Percentiles rank a stretch among this genome's conserved stretches.
Evolutionary conservation across 2,329 filamentous ascomycete species (phyloP).

Genomic region (Epichloe uncinata): DNA sequence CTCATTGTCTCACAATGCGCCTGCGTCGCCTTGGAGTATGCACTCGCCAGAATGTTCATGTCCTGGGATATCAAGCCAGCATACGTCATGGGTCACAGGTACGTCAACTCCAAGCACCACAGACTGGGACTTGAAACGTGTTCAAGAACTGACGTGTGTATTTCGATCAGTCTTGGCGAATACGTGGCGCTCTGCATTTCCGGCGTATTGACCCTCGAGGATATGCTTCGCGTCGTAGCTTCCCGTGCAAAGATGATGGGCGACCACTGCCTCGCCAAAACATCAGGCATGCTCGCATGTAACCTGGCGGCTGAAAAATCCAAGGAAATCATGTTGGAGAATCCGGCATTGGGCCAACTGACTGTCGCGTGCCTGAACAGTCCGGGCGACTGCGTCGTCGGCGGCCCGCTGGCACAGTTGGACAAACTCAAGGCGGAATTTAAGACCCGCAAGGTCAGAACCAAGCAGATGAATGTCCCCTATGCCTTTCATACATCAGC

Average conservation of each 20-base stretch:
- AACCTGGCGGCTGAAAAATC: conserved; percentile 17
- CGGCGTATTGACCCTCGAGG: conserved; percentile 58
- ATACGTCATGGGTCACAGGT: conserved; percentile 38
- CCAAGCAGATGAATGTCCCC: background rate
- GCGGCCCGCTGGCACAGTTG: background rate
- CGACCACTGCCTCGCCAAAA: conserved; percentile 50
- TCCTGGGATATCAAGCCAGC: conserved; percentile 38
- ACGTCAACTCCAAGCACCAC: background rate
- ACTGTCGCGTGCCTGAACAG: background rate
- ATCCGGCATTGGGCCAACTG: background rate
- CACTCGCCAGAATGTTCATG: conserved; percentile 39
- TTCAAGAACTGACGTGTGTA: background rate
- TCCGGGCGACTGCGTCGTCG: background rate
- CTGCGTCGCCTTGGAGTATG: conserved; percentile 31
- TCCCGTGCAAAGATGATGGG: conserved; percentile 53
- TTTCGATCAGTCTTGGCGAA: conserved; percentile 24
- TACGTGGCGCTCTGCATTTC: conserved; percentile 46
- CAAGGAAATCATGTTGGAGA: background rate
- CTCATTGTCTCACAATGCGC: too few species aligned
- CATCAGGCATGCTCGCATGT: conserved; percentile 46
- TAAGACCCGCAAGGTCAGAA: background rate
- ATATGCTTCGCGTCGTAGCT: conserved; percentile 61
- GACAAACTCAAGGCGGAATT: background rate
- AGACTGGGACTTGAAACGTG: too few species aligned
- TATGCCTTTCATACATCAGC: background rate